These are phyloP conservation scores for Quercus suber DNA, from an alignment of 306 rosid species.

Conservation along the genomic window DNA sequence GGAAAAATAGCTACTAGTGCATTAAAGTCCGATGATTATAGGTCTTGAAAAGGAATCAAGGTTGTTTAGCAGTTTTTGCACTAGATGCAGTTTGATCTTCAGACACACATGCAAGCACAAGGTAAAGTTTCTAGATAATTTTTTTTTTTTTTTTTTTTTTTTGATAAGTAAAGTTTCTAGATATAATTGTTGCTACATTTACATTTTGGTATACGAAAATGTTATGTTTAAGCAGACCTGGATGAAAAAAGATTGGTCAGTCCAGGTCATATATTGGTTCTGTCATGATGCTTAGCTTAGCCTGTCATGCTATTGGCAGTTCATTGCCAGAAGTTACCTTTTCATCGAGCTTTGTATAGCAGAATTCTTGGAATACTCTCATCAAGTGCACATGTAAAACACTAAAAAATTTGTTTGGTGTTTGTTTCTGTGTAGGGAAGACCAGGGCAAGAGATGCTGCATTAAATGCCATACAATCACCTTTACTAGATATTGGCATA, in stretches of 20 bases:
- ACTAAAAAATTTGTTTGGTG: slow-evolving; percentile 17
- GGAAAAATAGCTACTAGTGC: not conserved
- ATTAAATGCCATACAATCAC: slow-evolving; percentile 96
- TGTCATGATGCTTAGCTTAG: not conserved
- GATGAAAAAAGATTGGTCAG: not conserved
- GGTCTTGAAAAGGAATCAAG: not conserved
- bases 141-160: not conserved
- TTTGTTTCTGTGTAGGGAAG: slow-evolving; percentile 64
- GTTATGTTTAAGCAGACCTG: not conserved
- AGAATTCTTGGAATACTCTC: slow-evolving; percentile 15
- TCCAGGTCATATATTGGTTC: not conserved
- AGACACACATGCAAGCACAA: not conserved
- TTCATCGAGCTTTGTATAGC: not conserved
- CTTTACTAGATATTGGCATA: slow-evolving; percentile 92
- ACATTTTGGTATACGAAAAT: not conserved
- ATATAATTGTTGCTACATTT: not conserved
- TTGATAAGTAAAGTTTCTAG: not conserved
- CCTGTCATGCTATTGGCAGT: not conserved
- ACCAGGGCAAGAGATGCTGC: slow-evolving; percentile 99
- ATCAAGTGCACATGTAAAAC: not conserved
- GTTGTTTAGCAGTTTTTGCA: not conserved
- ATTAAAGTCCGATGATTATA: not conserved
- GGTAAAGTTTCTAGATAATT: not conserved
- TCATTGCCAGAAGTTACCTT: not conserved
- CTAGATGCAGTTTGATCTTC: not conserved